A percentile compares a stretch with the other conserved stretches of the same genome.
Evolutionary conservation across 2,329 filamentous ascomycete species (phyloP).

Genomic region (Exophiala oligosperma): DNA sequence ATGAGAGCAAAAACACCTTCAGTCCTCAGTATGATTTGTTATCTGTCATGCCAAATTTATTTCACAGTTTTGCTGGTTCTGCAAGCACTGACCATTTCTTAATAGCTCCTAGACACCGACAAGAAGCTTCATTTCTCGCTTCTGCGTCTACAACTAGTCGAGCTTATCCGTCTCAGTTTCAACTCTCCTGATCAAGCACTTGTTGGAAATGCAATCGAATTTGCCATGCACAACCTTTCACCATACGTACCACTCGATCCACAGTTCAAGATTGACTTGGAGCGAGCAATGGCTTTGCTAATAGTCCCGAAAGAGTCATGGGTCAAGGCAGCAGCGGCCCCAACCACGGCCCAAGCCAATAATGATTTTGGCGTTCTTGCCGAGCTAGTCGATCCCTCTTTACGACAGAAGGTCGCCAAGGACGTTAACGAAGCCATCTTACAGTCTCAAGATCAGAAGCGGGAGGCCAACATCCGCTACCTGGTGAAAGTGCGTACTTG

Average conservation of each 20-base stretch:
- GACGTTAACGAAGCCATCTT: conserved; percentile 89
- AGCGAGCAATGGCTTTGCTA: conserved; percentile 88
- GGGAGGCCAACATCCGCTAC: conserved; percentile 78
- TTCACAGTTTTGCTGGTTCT: neutral
- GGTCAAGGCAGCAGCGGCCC: conserved; percentile 56
- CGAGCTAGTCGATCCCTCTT: conserved; percentile 72
- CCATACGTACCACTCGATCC: conserved; percentile 80
- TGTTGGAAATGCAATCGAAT: conserved; percentile 76
- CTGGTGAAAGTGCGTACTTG: conserved; percentile 81
- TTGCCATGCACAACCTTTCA: conserved; percentile 83
- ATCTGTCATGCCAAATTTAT: conserved; percentile 23
- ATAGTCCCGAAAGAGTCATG: conserved; percentile 73
- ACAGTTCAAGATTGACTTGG: conserved; percentile 81
- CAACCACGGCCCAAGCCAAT: conserved; percentile 18
- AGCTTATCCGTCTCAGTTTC: conserved; percentile 76
- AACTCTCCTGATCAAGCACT: conserved; percentile 62
- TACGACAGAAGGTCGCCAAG: conserved; percentile 81
- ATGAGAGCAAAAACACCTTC: conserved; percentile 83
- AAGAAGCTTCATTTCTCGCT: conserved; percentile 84
- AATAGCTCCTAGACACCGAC: conserved; percentile 82
- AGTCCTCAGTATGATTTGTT: conserved; percentile 79
- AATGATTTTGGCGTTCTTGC: conserved; percentile 55
- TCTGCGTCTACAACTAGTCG: conserved; percentile 86
- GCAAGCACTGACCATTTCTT: conserved; percentile 5
- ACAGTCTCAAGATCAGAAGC: conserved; percentile 66